phyloP scores from a whole-genome alignment of 768 basidiomycete species.

The Pleurotus ostreatus region DNA sequence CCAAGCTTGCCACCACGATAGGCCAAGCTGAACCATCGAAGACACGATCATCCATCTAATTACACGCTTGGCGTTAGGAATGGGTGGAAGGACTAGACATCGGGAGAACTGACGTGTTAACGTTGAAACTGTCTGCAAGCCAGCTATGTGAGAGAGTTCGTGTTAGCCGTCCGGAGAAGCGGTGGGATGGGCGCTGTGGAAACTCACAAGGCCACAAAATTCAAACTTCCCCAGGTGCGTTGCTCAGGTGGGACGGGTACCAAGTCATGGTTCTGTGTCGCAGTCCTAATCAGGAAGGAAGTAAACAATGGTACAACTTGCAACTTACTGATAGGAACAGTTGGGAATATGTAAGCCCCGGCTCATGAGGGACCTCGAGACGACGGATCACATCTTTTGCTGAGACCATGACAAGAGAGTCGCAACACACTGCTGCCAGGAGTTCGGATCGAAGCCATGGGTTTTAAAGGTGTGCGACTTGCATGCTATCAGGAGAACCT shows the following conservation, averaged over 20 bases:
- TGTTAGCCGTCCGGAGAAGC: background rate
- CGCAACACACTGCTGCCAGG: background rate
- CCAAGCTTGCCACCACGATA: constrained; percentile 87
- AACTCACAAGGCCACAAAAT: constrained; percentile 64
- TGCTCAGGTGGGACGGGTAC: constrained; percentile 61
- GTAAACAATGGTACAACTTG: background rate
- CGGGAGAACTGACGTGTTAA: constrained; percentile 55
- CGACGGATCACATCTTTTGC: constrained; percentile 30
- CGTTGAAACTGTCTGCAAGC: constrained; percentile 79
- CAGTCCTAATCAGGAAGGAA: constrained; percentile 7
- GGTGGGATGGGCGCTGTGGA: no score
- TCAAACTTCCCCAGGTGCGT: constrained; percentile 61
- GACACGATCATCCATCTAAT: constrained; percentile 75
- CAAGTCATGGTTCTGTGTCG: constrained; percentile 62
- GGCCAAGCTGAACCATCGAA: constrained; percentile 66
- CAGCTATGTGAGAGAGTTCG: constrained; percentile 40
- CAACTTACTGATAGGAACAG: constrained; percentile 52
- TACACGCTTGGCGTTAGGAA: background rate
- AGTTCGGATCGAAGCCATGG: background rate
- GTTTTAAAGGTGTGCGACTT: background rate
- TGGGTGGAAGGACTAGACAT: background rate
- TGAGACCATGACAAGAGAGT: background rate
- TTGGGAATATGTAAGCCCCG: constrained; percentile 48
- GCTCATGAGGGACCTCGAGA: constrained; percentile 52
- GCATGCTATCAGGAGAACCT: no score